phyloP scores from a whole-genome alignment of 495 filamentous ascomycete genomes.

The Neurospora africana region DNA sequence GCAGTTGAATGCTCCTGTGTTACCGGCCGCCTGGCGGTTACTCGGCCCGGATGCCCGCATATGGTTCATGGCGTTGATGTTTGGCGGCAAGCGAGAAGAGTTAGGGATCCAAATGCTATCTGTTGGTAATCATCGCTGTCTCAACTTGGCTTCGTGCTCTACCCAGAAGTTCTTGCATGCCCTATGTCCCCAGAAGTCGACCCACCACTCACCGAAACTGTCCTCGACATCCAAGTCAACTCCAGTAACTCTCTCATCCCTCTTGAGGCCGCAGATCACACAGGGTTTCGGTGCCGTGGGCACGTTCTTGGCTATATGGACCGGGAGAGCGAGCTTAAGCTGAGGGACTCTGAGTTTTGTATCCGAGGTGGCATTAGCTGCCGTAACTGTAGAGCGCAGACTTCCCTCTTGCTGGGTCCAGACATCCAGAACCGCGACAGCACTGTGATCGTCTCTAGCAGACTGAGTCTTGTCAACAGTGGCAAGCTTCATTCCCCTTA shows the following conservation, averaged over 20 bases:
- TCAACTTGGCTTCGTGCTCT: conserved; percentile 53
- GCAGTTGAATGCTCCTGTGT: background rate
- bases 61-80: background rate
- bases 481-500: conserved; percentile 79
- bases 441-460: conserved; percentile 79
- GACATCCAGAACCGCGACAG: conserved; percentile 57
- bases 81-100: background rate
- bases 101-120: background rate
- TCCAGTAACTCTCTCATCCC: conserved; percentile 68
- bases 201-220: conserved; percentile 94
- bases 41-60: background rate
- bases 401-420: conserved; percentile 64
- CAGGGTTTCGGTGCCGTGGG: conserved; percentile 67
- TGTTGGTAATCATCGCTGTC: conserved; percentile 40
- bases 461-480: conserved; percentile 69
- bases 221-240: conserved; percentile 74
- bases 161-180: conserved; percentile 80
- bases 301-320: conserved; percentile 53
- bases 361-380: conserved; percentile 32
- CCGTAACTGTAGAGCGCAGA: conserved; percentile 47
- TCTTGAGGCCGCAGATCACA: conserved; percentile 75
- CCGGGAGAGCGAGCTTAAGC: conserved; percentile 48
- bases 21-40: background rate
- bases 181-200: conserved; percentile 76
- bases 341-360: conserved; percentile 51